phyloP scores from a whole-genome alignment of 805 yeast genomes.

The Cyberlindnera subsufficiens region DNA sequence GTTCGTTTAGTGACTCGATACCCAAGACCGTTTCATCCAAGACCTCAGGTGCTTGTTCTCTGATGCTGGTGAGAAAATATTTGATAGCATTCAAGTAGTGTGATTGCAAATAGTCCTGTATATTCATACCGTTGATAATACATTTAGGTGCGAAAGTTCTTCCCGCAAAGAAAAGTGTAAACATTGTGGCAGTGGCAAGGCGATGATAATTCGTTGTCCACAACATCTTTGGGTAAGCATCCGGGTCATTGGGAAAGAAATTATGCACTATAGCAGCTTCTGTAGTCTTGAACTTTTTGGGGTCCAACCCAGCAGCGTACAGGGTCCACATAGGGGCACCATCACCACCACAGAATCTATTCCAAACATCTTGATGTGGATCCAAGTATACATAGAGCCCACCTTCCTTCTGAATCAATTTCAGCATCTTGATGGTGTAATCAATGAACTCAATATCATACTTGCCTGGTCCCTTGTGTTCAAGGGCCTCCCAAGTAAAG shows the following conservation, averaged over 20 bases:
- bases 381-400: slow-evolving; percentile 78
- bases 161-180: slow-evolving; percentile 82
- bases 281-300: slow-evolving; percentile 59
- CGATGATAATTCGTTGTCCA: slow-evolving; percentile 88
- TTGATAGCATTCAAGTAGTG: slow-evolving; percentile 54
- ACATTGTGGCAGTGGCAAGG: slow-evolving; percentile 74
- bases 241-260: slow-evolving; percentile 31
- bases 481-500: slow-evolving; percentile 89
- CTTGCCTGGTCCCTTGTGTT: slow-evolving; percentile 78
- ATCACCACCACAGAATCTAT: slow-evolving; percentile 80
- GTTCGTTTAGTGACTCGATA: slow-evolving; percentile 82
- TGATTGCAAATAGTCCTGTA: slow-evolving; percentile 70
- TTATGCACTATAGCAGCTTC: slow-evolving; percentile 82
- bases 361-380: slow-evolving; percentile 95
- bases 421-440: slow-evolving; percentile 58
- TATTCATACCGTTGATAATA: slow-evolving; percentile 61
- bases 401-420: slow-evolving; percentile 53
- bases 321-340: slow-evolving; percentile 96
- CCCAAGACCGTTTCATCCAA: slow-evolving; percentile 57
- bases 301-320: slow-evolving; percentile 83
- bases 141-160: slow-evolving; percentile 70
- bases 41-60: slow-evolving; percentile 36
- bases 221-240: slow-evolving; percentile 71
- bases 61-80: slow-evolving; percentile 37
- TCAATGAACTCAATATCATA: slow-evolving; percentile 76